phyloP scores from a whole-genome alignment of 2,329 filamentous ascomycete species.

The Ceratocystis albifundus region DNA sequence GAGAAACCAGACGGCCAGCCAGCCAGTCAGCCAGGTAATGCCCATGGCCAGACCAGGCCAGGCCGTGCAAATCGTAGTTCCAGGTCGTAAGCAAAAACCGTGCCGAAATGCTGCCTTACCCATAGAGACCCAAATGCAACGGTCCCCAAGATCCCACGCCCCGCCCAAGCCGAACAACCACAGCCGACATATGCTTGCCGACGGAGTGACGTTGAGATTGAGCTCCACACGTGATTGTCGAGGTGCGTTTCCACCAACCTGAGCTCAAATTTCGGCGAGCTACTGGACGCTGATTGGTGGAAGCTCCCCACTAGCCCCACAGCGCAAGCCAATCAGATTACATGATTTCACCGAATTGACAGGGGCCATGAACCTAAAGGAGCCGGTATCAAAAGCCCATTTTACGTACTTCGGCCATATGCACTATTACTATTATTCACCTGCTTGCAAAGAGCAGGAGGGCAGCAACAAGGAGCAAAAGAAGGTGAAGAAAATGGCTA shows the following conservation, averaged over 20 bases:
- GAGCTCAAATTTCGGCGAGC: conserved; percentile 2
- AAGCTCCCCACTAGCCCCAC: neutral
- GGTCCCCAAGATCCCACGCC: neutral
- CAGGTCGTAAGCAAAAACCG: neutral
- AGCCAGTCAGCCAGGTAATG: no score
- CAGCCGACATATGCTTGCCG: neutral
- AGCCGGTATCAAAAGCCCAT: neutral
- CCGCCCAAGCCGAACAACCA: neutral
- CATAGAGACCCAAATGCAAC: neutral
- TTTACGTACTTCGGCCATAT: neutral
- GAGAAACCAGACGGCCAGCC: no score
- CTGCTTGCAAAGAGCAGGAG: neutral
- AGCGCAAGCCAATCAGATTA: conserved; percentile 4
- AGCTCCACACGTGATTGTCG: conserved; percentile 16
- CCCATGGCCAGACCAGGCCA: no score
- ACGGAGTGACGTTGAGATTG: conserved; percentile 17
- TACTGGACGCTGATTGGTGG: neutral
- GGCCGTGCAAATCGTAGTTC: no score
- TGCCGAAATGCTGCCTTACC: neutral
- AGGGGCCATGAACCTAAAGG: conserved; percentile 7
- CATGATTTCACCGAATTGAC: neutral
- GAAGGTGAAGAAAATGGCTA: conserved; percentile 4
- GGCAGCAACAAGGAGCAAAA: conserved; percentile 11
- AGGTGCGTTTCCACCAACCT: neutral
- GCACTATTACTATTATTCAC: no score